Base-by-base conservation (phyloP, 352 stramenopile genomes). In the Phytopythium helicoides region DNA sequence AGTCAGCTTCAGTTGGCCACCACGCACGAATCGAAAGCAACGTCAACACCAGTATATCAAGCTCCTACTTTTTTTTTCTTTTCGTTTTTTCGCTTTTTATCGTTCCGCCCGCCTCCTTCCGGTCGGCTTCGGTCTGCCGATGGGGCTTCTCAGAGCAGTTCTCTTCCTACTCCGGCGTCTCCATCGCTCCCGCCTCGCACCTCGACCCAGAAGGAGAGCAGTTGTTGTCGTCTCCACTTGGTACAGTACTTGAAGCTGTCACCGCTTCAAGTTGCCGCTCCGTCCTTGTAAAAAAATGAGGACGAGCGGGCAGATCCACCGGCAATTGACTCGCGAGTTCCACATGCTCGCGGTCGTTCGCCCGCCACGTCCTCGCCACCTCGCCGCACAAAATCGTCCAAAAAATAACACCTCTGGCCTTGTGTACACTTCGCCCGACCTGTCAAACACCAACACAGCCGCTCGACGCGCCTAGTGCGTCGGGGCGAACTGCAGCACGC, bases 401-500 rank as follows among this genome's bases (percentile, higher is more conserved):
- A 66, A 66, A 67, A 56, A 59, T 40, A 44, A 70, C 57, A 65
- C 54, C 25, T 52, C 48, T 46, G 47, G 35, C 38, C 41, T 54
- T 52, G 31, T 18, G 31, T 42, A 36, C 23, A 38, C 23, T 38
- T 16, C 25, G 16, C 28, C 12, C 12, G 21, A 37, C 14, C 16
- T 11, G 15, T 18, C 14, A 18, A 8, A 19, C 21, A 5, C 51
- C 22, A 7, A 9, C 47, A 22, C 14, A 31, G 14, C 21, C 38
- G 26, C 31, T 28, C 21, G 54, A 40, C 22, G 42, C 26, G 28
- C 19, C 56, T 83, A 90, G 60, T 82, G 81, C 18, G 54, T 78
- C 19, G 71, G 52, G 1, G 69, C 70, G 48, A 73, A 81, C 56
- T 87, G 79, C 9, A 91, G 65, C 46, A 91, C 76, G 47, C 62